Evolutionary conservation across 1,139 yeast genomes (phyloP), one percentile per base, ranked within the genome.

Genomic region (Magnusiomyces magnusii): DNA sequence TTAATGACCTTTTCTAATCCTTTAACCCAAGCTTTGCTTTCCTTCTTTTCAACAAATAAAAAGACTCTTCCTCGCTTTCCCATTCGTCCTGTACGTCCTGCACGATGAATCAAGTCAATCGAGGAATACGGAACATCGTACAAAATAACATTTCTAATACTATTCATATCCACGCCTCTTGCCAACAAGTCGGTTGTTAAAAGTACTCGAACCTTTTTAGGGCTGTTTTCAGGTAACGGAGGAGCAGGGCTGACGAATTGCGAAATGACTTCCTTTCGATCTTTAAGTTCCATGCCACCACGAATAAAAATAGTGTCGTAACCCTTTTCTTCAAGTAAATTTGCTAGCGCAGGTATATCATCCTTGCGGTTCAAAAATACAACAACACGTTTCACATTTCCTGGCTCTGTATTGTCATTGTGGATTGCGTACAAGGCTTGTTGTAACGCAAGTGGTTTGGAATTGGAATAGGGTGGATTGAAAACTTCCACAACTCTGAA

Each of bases 41-140:
- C 86, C 66, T 80, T 80, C 64, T 84, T 84, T 66, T 86, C 86
- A 47, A 80, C 80, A 60, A 92, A 83, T 66, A 92, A 76, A 66
- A 90, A 85, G 1, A 89, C 97, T 62, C 97, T 79, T 21, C 99
- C 99, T 51, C 86, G 79, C 69, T 87, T 91, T 57, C 87, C 87
- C 86, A 91, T 86, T 69, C 99, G 78, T 3, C 97, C 98, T 0
- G 98, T 93, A 73, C 99, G 81, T 1, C 99, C 99, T 2, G 91
- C 86, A 62, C 99, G 78, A 69, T 93, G 99, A 24, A 93, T 83
- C 60, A 93, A 77, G 72, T 92, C 99, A 36, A 89, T 86, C 0
- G 97, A 82, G 9, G 87, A 85, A 59, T 81, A 79, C 2, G 99
- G 99, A 55, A 91, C 81, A 68, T 93, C 98, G 75, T 86, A 86